Evolutionary conservation across 805 yeast species (phyloP).

Genomic region (Wickerhamiella azyma): DNA sequence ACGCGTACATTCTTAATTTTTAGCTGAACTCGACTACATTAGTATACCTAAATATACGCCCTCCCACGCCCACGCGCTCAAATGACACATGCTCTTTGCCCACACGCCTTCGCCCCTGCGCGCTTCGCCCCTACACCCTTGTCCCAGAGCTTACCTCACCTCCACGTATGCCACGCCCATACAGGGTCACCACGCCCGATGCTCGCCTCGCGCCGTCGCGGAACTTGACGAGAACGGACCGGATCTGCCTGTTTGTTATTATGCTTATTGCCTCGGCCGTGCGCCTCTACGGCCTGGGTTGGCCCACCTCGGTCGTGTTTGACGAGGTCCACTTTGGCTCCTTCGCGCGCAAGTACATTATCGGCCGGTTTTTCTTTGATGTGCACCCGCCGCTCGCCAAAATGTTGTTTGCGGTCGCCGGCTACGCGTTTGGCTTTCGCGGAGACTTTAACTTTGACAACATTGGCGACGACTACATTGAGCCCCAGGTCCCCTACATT

Average conservation of each 20-base stretch:
- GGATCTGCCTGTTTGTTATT: slow-evolving; percentile 26
- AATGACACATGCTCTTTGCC: no score
- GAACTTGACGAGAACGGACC: slow-evolving; percentile 15
- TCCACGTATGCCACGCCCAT: slow-evolving; percentile 15
- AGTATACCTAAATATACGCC: no score
- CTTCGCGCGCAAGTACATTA: slow-evolving; percentile 71
- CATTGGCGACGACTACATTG: slow-evolving; percentile 35
- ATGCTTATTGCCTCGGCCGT: slow-evolving; percentile 40
- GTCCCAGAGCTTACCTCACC: not conserved
- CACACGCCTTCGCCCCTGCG: no score
- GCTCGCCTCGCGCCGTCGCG: slow-evolving; percentile 18
- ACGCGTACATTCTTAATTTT: no score
- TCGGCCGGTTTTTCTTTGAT: slow-evolving; percentile 52
- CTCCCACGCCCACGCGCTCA: no score
- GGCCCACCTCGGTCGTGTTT: slow-evolving; percentile 74
- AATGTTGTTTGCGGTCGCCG: slow-evolving; percentile 42
- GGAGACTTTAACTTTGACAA: slow-evolving; percentile 31
- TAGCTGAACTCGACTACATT: no score
- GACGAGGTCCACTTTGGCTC: slow-evolving; percentile 96
- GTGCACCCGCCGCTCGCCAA: slow-evolving; percentile 63
- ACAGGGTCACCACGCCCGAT: slow-evolving; percentile 20
- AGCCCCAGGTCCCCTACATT: slow-evolving; percentile 34
- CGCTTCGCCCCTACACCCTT: no score
- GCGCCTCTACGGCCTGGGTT: slow-evolving; percentile 45
- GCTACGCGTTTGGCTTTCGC: slow-evolving; percentile 39